Evolutionary conservation across 2,329 filamentous ascomycete genomes (phyloP), one percentile per base, ranked within the genome.

Genomic region (Sporothrix brasiliensis): DNA sequence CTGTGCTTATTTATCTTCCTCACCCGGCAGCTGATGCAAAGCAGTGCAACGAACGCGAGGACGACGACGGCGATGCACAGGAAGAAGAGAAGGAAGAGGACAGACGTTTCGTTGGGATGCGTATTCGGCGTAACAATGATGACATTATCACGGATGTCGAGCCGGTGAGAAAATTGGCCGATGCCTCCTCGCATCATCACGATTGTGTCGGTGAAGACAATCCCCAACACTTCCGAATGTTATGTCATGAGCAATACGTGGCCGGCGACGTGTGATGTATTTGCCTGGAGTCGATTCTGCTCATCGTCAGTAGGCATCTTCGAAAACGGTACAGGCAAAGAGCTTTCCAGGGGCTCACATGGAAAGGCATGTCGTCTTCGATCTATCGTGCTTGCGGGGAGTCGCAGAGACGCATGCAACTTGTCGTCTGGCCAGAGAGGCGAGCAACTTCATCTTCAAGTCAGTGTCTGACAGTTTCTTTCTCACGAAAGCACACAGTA

Each of bases 121-220:
- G 60, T 70, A 13, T 70, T 70, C 9, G 39, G 39, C 21, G 69
- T 70, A 9, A 67, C 39, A n/a, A 49, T 67, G 52, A 70, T 50
- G 52, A 60, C 27, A n/a, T 67, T 53, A 39, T 47, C 67, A 34
- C 30, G 47, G 19, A 16, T 19, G 11, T 30, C 21, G n/a, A 49
- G 21, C 21, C 44, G 41, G 60, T 4, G 21, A 27, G 21, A 63
- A 13, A 24, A 63, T 49, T 19, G n/a, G 21, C 56, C 56, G 56
- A 44, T 19, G 4, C 34, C n/a, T 61, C 19, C n/a, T 24, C 56
- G n/a, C 56, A 24, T 44, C n/a, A 41, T 61, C n/a, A 39, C 10
- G 9, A 21, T 21, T 44, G 56, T 44, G 56, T 61, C 34, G 56
- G 56, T 44, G 34, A 61, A 41, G 19, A 21, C 34, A 24, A 61